Conservation (phyloP, 225 moss, liverwort and hornwort species). For the Marchantia paleacea region DNA sequence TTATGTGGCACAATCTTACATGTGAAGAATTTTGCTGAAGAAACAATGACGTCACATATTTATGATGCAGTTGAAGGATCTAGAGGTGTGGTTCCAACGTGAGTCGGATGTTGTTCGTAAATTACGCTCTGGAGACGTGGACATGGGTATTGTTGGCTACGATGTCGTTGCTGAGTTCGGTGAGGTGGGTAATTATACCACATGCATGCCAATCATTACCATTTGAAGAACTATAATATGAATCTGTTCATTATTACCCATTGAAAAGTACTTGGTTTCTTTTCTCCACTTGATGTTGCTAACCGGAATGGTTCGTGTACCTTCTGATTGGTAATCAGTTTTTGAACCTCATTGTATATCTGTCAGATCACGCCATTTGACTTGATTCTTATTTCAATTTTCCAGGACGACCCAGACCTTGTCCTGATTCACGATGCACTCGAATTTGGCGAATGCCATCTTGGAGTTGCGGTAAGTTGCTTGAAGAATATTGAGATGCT, state of each 20-base stretch:
- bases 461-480: slow-evolving; percentile 68
- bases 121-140: slow-evolving; percentile 84
- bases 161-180: slow-evolving; percentile 97
- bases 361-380: neutral
- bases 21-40: too few relatives aligned
- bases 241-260: neutral
- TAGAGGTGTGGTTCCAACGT: slow-evolving; percentile 99
- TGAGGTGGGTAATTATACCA: slow-evolving; percentile 44
- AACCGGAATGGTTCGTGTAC: too few relatives aligned
- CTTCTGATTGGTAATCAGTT: neutral
- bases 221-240: neutral
- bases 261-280: too few relatives aligned
- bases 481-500: neutral
- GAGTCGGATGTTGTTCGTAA: slow-evolving; percentile 96
- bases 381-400: neutral
- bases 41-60: neutral
- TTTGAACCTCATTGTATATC: neutral
- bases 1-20: too few relatives aligned
- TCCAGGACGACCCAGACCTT: slow-evolving; percentile 79
- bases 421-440: slow-evolving; percentile 79
- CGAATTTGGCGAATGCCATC: slow-evolving; percentile 90
- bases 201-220: too few relatives aligned
- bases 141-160: slow-evolving; percentile 96
- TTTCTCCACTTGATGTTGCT: too few relatives aligned
- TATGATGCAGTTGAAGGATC: slow-evolving; percentile 64